Evolutionary conservation across 768 basidiomycete genomes (phyloP), one percentile per base, ranked within the genome.

Genomic region (Boletus fagicola): DNA sequence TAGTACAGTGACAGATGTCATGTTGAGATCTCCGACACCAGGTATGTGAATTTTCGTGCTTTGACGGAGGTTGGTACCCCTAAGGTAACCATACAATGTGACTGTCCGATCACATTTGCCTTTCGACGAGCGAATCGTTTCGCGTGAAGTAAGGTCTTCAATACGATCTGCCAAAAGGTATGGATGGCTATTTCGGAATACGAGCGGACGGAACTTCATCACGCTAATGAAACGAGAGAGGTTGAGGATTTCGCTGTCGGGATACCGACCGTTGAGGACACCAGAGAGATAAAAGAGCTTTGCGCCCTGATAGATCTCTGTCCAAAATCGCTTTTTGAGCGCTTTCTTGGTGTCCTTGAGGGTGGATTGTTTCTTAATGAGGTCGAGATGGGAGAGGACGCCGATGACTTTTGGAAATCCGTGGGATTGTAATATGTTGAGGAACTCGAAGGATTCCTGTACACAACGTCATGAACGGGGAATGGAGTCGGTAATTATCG

Each of bases 341-440:
- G 87, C 76, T 67, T 97, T 97, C 77, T 98, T 99, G 52, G 93
- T 94, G 49, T 85, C 84, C 56, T 88, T 89, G 40, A 98, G 85
- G 4, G 87, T 87, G 0, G 90, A 80, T 6, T 88, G 82, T 69
- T 94, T 95, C 79, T 97, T 97, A 63, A 99, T 90, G 62, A 99
- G 87, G 74, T 98, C 97, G 42, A 98, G 86, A 73, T 99, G 97
- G 47, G 94, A 89, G 47, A 99, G 88, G 56, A 99, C 75, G 54
- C 97, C 96, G 60, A 99, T 93, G 65, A 98, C 94, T 79, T 98
- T 99, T 3, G 97, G 97, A 71, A 99, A 96, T 33, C 97, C 97
- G 69, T 99, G 97, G 0, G 93, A 82, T 76, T 98, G 94, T 26
- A 99, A 87, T 65, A 98, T 86, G 65, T 98, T 98, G 54, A 99